Conservation (phyloP, 2,329 filamentous ascomycete genomes). For the Ophidiomyces ophidiicola region DNA sequence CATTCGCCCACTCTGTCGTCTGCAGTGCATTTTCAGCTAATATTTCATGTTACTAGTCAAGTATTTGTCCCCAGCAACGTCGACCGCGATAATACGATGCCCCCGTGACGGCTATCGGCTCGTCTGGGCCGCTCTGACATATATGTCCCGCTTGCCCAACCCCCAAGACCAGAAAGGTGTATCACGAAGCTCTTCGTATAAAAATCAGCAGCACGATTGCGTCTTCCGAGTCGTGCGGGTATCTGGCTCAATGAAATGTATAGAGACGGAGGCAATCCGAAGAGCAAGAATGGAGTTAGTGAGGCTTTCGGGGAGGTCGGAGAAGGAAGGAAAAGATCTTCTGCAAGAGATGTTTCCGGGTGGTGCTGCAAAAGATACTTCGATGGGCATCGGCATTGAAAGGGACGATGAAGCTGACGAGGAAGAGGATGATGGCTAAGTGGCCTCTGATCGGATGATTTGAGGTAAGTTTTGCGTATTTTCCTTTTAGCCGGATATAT, state of each 20-base stretch:
- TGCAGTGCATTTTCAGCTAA: background rate
- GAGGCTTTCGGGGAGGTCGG: constrained; percentile 46
- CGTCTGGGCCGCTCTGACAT: constrained; percentile 79
- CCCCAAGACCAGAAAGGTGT: constrained; percentile 31
- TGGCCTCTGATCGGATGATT: constrained; percentile 10
- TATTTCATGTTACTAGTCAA: constrained; percentile 51
- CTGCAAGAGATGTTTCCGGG: constrained; percentile 22
- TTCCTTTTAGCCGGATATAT: background rate
- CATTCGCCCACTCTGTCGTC: background rate
- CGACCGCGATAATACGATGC: constrained; percentile 80
- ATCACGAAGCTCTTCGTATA: background rate
- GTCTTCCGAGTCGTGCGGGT: constrained; percentile 76
- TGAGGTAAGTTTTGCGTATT: constrained; percentile 4
- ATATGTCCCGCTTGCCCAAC: constrained; percentile 58
- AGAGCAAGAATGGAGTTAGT: constrained; percentile 61
- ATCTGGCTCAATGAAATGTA: constrained; percentile 85
- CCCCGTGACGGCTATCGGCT: constrained; percentile 71
- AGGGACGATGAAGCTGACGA: constrained; percentile 38
- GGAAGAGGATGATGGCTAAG: constrained; percentile 32
- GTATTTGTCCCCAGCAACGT: constrained; percentile 84
- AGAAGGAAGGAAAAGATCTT: constrained; percentile 34
- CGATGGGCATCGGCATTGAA: constrained; percentile 36
- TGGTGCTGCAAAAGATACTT: constrained; percentile 24
- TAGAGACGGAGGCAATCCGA: constrained; percentile 76
- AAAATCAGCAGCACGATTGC: constrained; percentile 39